Base-by-base conservation (phyloP, 495 filamentous ascomycete genomes). In the Elaphomyces granulatus region DNA sequence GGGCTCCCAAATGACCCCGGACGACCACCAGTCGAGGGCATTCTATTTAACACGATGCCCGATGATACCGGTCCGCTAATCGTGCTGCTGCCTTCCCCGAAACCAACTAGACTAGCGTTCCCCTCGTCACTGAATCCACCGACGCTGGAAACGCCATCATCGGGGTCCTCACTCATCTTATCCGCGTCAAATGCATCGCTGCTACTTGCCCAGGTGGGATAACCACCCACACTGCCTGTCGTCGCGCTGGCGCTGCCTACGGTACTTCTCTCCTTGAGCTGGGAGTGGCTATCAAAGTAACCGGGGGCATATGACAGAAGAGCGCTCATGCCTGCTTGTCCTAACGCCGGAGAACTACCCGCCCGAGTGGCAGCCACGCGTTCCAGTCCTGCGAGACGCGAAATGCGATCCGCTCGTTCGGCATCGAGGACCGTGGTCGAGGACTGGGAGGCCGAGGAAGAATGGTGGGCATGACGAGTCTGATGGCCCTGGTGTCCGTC, bases 321-420 rank as follows among this genome's bases (percentile, higher is more conserved):
- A 30, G 41, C 41, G 15, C 49, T 46, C 6, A 28, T 12, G 12
- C 6, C 12, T 6, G 23, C 23, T 28, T 28, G 23, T 28, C 6
- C 23, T 12, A 12, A 6, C 6, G 6, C 12, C 42, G 48, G 51
- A 32, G 50, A 38, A 43, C 64, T 61, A 39, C 50, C 68, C 9
- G 65, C 58, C 20, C 82, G 80, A 8, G 75, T 68, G 10, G 80
- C 77, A 7, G 79, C 72, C 17, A 94, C 78, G 15, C 80, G 75
- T 50, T 87, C 84, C 23, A 94, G 68, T 31, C 87, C 87, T 6
- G 86, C 80, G 12, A 94, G 75, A 18, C 87, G 83, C 26, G 84
- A 90, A 53, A 94, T 93, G 48, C 87, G 85, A 60, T 93, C 87
- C 37, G 84, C 86, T 48, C 87, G 85, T 58, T 94, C 87, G 39